Conservation (phyloP, 176 grass and related monocot species). For the Tuctoria greenei region DNA sequence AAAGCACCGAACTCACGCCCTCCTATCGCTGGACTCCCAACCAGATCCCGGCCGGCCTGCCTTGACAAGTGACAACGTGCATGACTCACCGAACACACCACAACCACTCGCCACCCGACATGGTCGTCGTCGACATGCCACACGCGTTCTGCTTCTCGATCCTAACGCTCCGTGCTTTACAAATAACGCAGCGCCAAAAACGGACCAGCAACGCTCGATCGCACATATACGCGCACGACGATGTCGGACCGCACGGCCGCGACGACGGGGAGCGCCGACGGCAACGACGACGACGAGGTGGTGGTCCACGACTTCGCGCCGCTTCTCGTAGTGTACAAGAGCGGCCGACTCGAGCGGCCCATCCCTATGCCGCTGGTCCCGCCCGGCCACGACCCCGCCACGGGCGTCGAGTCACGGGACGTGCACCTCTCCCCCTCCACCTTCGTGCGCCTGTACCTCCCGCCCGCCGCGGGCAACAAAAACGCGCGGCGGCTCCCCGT, state of each 20-base stretch:
- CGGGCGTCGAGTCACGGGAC: constrained; percentile 57
- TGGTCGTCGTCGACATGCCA: not conserved
- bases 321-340: constrained; percentile 47
- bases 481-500: constrained; percentile 27
- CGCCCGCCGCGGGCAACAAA: not conserved
- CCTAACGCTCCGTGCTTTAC: not conserved
- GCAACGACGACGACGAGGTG: not conserved
- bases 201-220: not conserved
- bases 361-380: constrained; percentile 10
- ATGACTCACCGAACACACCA: constrained; percentile 17
- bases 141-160: not conserved
- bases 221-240: not conserved
- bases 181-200: not conserved
- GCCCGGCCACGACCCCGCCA: constrained; percentile 34
- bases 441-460: constrained; percentile 60
- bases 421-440: constrained; percentile 30
- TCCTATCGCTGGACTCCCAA: not conserved
- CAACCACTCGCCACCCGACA: not conserved
- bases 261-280: not conserved
- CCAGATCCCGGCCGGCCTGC: not conserved
- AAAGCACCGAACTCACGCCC: not conserved
- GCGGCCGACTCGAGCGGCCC: constrained; percentile 48
- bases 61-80: not conserved
- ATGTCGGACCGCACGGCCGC: not conserved
- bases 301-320: constrained; percentile 47